Evolutionary conservation across 306 rosid genomes (phyloP), one percentile per base, ranked within the genome.

Genomic region (Leucaena leucocephala): DNA sequence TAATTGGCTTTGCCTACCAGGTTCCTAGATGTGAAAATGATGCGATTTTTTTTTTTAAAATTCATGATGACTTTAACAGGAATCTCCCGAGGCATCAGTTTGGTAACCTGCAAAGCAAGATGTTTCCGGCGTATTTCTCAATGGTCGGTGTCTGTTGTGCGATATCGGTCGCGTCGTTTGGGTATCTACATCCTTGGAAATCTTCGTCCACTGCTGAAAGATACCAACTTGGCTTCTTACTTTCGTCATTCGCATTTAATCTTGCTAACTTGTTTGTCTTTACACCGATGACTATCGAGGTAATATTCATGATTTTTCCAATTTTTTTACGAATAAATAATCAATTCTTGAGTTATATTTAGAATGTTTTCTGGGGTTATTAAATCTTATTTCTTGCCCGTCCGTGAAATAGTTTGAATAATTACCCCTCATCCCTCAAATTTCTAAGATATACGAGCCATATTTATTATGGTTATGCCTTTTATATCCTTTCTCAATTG

Each of bases 241-340:
- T 96, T 3, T 96, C 99, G 27, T 81, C 97, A 4, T 84, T 91
- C 55, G 96, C 94, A 0, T 96, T 96, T 87, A 93, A 89, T 76
- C 94, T 96, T 59, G 52, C 97, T 71, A 96, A 96, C 79, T 84
- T 96, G 82, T 86, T 91, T 76, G 96, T 96, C 71, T 96, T 96
- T 81, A 86, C 98, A 0, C 99, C 99, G 35, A 96, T 96, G 99
- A 96, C 99, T 5, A 78, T 93, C 8, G 99, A 96, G 99, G 99
- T 93, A 80, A 35, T 61, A 75, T 76, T 50, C 48, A n/a, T 33
- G 44, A 8, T 33, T 27, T 63, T 68, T 57, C 50, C n/a, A 8
- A 38, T 50, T 10, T 1, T 27, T 27, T 13, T 63, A 21, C 35
- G 13, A 19, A 58, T 22, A 68, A 7, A 14, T 17, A 22, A 11